Evolutionary conservation across 2,329 filamentous ascomycete genomes (phyloP).

Genomic region (Phaeoacremonium minimum): DNA sequence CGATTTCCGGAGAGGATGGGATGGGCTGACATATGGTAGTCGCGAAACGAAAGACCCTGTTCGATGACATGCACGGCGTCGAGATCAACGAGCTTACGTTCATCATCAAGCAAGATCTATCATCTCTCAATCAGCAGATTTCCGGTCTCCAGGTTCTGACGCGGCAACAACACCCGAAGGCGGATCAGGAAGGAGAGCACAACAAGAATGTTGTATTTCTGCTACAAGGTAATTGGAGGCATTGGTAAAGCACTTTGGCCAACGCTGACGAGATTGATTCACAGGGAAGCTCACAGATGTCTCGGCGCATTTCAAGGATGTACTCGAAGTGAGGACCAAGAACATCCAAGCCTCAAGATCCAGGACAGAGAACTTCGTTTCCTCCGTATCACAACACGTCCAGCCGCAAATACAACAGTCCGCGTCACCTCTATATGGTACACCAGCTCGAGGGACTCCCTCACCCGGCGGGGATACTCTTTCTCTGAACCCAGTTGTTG

Average conservation of each 20-base stretch:
- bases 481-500: constrained; percentile 74
- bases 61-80: constrained; percentile 95
- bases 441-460: constrained; percentile 63
- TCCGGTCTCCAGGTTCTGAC: constrained; percentile 75
- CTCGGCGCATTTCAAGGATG: constrained; percentile 93
- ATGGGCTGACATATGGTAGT: constrained; percentile 42
- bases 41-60: constrained; percentile 93
- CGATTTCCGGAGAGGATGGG: too few species aligned
- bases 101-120: constrained; percentile 96
- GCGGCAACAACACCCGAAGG: constrained; percentile 68
- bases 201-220: constrained; percentile 96
- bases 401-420: constrained; percentile 67
- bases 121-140: constrained; percentile 79
- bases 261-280: too few species aligned
- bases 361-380: constrained; percentile 94
- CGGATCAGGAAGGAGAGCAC: constrained; percentile 86
- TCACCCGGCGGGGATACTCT: constrained; percentile 71
- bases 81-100: constrained; percentile 97
- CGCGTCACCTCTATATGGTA: constrained; percentile 82
- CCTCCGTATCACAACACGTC: constrained; percentile 75
- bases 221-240: constrained; percentile 80
- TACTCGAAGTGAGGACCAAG: constrained; percentile 91
- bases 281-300: constrained; percentile 93
- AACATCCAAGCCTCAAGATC: constrained; percentile 94
- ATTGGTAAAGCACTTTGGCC: too few species aligned